Percentiles rank a stretch among this genome's conserved stretches.
Evolutionary conservation across 345 rosid species (phyloP).

Genomic region (Hibiscus trionum): DNA sequence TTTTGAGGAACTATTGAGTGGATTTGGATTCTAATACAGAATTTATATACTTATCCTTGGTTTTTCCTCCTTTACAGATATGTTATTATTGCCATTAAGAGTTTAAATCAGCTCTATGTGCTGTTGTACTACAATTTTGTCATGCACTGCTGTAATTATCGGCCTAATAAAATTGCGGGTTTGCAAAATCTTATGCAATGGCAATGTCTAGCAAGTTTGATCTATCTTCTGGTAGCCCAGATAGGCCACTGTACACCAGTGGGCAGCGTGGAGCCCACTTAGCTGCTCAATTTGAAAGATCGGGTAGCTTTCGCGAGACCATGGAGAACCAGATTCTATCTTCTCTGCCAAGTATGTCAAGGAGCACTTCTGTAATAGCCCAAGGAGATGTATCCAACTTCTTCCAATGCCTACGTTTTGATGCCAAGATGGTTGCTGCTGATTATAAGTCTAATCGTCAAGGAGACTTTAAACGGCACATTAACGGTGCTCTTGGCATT

Average conservation of each 20-base stretch:
- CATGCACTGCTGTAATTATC: slow-evolving; percentile 55
- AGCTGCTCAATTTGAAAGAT: slow-evolving; percentile 70
- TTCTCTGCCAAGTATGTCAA: slow-evolving; percentile 58
- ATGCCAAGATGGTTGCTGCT: slow-evolving; percentile 65
- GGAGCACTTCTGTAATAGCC: slow-evolving; percentile 53
- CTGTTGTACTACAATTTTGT: slow-evolving; percentile 40
- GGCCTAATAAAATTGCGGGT: slow-evolving; percentile 41
- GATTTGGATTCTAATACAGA: neutral
- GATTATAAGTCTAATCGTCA: slow-evolving; percentile 73
- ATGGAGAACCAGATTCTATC: slow-evolving; percentile 59
- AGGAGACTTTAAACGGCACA: slow-evolving; percentile 60
- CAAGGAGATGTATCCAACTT: slow-evolving; percentile 68
- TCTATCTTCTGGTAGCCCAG: slow-evolving; percentile 74
- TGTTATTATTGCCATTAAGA: slow-evolving; percentile 12
- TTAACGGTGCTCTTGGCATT: slow-evolving; percentile 67
- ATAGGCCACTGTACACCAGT: slow-evolving; percentile 57
- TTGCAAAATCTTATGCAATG: slow-evolving; percentile 51
- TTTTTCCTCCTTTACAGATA: slow-evolving; percentile 41
- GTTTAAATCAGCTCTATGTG: slow-evolving; percentile 46
- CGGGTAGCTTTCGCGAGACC: slow-evolving; percentile 78
- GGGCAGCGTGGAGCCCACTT: slow-evolving; percentile 79
- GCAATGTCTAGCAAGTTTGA: slow-evolving; percentile 85
- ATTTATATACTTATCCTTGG: slow-evolving; percentile 12
- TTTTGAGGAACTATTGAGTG: neutral
- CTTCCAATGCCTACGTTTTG: slow-evolving; percentile 64